phyloP scores from a whole-genome alignment of 495 filamentous ascomycete species.

The Xanthoparmelia taractica region DNA sequence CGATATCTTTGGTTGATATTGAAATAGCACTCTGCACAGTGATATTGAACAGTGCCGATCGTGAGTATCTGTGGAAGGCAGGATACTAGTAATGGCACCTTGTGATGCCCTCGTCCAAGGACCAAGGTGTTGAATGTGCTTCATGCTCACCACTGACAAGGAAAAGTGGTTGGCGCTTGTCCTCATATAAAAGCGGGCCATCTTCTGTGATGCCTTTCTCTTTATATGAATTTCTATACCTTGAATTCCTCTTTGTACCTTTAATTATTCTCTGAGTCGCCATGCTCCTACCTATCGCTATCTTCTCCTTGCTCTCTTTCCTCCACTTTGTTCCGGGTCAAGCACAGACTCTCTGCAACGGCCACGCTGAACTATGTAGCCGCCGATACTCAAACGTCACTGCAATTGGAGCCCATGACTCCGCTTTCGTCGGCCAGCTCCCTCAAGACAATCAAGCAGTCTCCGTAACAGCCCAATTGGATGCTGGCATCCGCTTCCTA shows the following conservation, averaged over 20 bases:
- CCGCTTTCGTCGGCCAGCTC: constrained; percentile 55
- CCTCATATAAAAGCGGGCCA: neutral
- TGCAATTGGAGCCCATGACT: constrained; percentile 62
- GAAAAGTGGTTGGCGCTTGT: neutral
- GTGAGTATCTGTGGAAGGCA: neutral
- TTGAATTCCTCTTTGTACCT: too few species aligned
- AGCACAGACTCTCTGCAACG: constrained; percentile 47
- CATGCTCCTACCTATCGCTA: neutral
- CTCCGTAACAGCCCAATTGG: constrained; percentile 55
- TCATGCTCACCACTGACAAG: neutral
- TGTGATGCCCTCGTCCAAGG: neutral
- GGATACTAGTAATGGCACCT: neutral
- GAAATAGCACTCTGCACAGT: neutral
- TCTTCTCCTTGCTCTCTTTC: neutral
- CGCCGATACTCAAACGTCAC: constrained; percentile 59
- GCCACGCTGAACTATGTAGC: constrained; percentile 52
- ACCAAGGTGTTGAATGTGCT: neutral
- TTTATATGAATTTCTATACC: too few species aligned
- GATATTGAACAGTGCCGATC: neutral
- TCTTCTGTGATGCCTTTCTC: too few species aligned
- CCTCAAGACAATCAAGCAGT: constrained; percentile 60
- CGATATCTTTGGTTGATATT: neutral
- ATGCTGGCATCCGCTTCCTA: constrained; percentile 60
- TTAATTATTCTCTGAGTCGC: neutral
- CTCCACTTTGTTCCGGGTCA: neutral